Evolutionary conservation across 116 monocot species (phyloP).

Genomic region (Zostera marina): DNA sequence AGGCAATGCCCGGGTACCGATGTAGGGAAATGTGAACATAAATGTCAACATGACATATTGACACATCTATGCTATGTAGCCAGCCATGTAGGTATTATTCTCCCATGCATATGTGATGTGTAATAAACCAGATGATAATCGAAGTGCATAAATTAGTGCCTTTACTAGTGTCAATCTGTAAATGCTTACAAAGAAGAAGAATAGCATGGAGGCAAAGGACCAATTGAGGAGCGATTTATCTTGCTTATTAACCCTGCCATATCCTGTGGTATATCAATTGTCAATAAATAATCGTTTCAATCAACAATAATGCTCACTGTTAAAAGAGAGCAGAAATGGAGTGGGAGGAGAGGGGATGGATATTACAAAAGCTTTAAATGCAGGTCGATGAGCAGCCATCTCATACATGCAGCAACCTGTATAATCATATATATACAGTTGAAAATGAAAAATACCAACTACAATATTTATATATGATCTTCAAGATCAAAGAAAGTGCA

Average conservation of each 20-base stretch:
- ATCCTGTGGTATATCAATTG: constrained; percentile 41
- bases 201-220: constrained; percentile 81
- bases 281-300: background rate
- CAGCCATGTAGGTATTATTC: too few relatives aligned
- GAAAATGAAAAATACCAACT: background rate
- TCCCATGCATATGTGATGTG: too few relatives aligned
- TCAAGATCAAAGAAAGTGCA: background rate
- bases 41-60: too few relatives aligned
- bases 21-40: too few relatives aligned
- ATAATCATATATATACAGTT: background rate
- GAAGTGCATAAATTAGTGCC: background rate
- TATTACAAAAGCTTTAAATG: constrained; percentile 95
- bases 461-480: background rate
- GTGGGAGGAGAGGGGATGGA: background rate
- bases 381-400: constrained; percentile 98
- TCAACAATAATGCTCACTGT: background rate
- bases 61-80: too few relatives aligned
- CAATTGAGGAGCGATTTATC: constrained; percentile 88
- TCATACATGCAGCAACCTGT: constrained; percentile 98
- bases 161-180: background rate
- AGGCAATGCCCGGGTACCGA: too few relatives aligned
- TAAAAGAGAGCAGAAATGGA: background rate
- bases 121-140: too few relatives aligned
- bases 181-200: constrained; percentile 68
- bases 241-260: constrained; percentile 98